Percentiles rank a stretch among this genome's conserved stretches.
Evolutionary conservation across 2,329 filamentous ascomycete genomes (phyloP).

Genomic region (Colletotrichum agaves): DNA sequence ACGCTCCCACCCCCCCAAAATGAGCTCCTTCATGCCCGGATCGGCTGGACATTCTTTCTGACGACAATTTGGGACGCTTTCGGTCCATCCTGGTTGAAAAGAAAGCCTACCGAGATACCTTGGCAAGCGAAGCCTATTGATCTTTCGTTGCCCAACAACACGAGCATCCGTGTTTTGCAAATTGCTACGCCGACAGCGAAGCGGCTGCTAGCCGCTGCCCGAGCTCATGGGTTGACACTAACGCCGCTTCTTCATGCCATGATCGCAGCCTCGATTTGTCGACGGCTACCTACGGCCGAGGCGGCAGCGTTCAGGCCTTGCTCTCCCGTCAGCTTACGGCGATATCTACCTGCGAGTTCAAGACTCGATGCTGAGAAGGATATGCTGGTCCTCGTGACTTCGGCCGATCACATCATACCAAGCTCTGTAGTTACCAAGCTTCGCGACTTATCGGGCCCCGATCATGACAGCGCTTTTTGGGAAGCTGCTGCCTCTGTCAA

Average conservation of each 20-base stretch:
- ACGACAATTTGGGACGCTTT: conserved; percentile 52
- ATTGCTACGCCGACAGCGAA: conserved; percentile 45
- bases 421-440: conserved; percentile 41
- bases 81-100: conserved; percentile 52
- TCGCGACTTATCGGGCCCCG: conserved; percentile 38
- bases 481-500: conserved; percentile 49
- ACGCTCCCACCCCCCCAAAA: conserved; percentile 54
- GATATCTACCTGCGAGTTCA: conserved; percentile 44
- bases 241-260: conserved; percentile 62
- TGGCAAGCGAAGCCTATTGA: conserved; percentile 54
- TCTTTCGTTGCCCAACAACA: conserved; percentile 48
- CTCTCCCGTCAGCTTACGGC: conserved; percentile 59
- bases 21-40: conserved; percentile 51
- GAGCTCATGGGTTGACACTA: conserved; percentile 55
- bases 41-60: conserved; percentile 54
- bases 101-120: conserved; percentile 38
- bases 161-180: conserved; percentile 51
- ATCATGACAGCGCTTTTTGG: conserved; percentile 54
- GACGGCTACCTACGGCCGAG: conserved; percentile 47
- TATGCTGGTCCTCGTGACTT: conserved; percentile 55
- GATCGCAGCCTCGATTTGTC: conserved; percentile 53
- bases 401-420: conserved; percentile 46
- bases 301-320: conserved; percentile 49
- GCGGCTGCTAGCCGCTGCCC: conserved; percentile 52
- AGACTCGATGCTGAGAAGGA: conserved; percentile 44